phyloP scores from a whole-genome alignment of 2,329 filamentous ascomycete genomes.

The Cercospora sp. region DNA sequence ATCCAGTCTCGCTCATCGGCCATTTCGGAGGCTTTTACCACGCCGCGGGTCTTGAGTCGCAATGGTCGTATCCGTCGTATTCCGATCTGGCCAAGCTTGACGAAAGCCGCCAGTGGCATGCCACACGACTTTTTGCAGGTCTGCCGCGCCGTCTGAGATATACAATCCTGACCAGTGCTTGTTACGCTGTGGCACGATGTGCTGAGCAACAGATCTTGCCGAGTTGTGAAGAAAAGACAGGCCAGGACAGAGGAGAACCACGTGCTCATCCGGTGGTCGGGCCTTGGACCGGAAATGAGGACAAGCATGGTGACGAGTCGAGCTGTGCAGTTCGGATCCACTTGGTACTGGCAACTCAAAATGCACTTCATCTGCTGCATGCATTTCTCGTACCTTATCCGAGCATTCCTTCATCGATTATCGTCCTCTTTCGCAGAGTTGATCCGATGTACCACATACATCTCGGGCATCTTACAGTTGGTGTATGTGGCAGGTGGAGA shows the following conservation, averaged over 20 bases:
- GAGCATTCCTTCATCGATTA: not conserved
- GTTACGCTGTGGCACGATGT: not conserved
- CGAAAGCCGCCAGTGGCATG: not conserved
- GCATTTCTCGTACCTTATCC: not conserved
- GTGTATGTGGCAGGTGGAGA: not conserved
- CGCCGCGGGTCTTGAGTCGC: not conserved
- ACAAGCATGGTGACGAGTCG: constrained; percentile 4
- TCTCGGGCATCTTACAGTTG: not conserved
- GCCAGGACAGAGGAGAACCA: not conserved
- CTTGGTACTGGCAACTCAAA: constrained; percentile 8
- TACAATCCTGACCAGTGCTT: not conserved
- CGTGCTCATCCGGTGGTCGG: not conserved
- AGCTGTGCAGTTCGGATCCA: not conserved
- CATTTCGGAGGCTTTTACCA: not conserved
- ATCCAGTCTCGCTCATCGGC: not conserved
- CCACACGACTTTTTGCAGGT: not conserved
- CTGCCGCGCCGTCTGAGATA: not conserved
- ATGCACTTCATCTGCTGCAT: constrained; percentile 8
- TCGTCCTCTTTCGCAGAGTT: not conserved
- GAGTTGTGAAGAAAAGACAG: not conserved
- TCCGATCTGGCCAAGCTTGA: not conserved
- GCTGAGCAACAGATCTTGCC: not conserved
- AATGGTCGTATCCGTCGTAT: not conserved
- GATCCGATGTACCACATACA: not conserved
- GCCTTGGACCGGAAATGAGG: not conserved